Base-by-base conservation (phyloP, 2,329 filamentous ascomycete species). In the Lecanicillium sp. region DNA sequence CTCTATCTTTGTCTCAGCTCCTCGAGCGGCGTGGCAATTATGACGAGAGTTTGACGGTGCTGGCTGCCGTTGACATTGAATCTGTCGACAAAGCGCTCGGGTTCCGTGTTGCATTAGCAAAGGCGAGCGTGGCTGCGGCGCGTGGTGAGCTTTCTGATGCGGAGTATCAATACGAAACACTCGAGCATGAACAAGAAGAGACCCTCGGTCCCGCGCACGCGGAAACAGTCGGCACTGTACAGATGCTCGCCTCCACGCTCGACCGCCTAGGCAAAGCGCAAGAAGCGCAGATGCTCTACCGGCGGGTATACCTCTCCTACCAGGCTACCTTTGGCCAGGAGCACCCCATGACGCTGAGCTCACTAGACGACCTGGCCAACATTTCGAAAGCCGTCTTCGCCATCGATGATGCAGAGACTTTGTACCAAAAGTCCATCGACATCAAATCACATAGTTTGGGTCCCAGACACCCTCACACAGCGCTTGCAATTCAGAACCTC, bases 291-390 rank as follows among this genome's bases (percentile, higher is more conserved):
- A 44, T 45, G 8, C 37, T 54, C 12, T 51, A 50, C 35, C 44
- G 51, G 12, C 43, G 50, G 27, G 50, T 51, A 3, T 49, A 51
- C 43, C 42, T 54, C 11, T 51, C 51, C 2, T 52, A 51, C 41
- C 47, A 50, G 30, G 55, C 46, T 22, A 44, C 47, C 30, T 50
- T 53, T 40, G 49, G 51, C 29, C 46, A 46, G 20, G 43, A 42
- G 36, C 49, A 55, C 27, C 49, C 50, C 19, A 51, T 53, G 40
- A 52, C 53, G 7, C 44, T 56, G 8, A 46, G 51, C 17, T 50
- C 52, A 3, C 49, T 55, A 13, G 53, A 56, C 27, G 45, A 50
- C 32, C 46, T 56, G 19, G 52, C 53, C 19, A 33, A 47, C 38
- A 47, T 49, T 15, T 52, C 44, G 29, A 44, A 43, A 28, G 49